Base-by-base conservation (phyloP, 2,329 filamentous ascomycete species). In the Cladosporium phlei region DNA sequence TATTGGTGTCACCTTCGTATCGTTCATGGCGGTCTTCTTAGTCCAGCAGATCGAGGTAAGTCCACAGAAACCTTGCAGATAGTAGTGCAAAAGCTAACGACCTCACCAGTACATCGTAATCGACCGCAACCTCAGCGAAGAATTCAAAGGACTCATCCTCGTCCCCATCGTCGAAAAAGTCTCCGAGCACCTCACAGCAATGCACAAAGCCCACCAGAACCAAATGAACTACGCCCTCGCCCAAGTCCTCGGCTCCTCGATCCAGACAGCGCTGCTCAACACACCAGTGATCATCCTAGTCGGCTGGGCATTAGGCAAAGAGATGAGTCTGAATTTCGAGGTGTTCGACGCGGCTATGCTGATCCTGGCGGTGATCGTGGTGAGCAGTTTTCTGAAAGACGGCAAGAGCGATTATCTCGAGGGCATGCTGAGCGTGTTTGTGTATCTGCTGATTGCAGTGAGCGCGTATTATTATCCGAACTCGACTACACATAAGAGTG, bases 381-480 rank as follows among this genome's bases (percentile, higher is more conserved):
- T 95, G 2, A 88, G 89, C 1, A 87, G 88, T 52, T 95, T 95
- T 68, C 69, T 96, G 46, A 76, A 88, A 42, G 90, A 96, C 62
- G 82, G 86, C 54, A 91, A 91, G 73, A 88, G 82, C 51, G 94
- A 95, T 62, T 96, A 94, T 60, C 76, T 96, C 3, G 90, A 96
- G 66, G 90, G 90, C 2, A 78, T 81, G 20, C 75, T 96, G 16
- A 87, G 88, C 54, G 79, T 95, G 14, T 76, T 86, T 43, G 75
- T 81, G 10, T 83, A 84, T 58, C 60, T 82, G 24, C 77, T 83
- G 55, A 79, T 84, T 53, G 79, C 80, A 1, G 70, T 82, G 33
- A 72, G 71, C 14, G 76, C 79, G 0, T 83, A 73, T 67, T 83
- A 77, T 59, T 83, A 82, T 61, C 80, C 79, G 2, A 70, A 77